Evolutionary conservation across 2,329 filamentous ascomycete species (phyloP), one percentile per base, ranked within the genome.

Genomic region (Fusarium nygamai): DNA sequence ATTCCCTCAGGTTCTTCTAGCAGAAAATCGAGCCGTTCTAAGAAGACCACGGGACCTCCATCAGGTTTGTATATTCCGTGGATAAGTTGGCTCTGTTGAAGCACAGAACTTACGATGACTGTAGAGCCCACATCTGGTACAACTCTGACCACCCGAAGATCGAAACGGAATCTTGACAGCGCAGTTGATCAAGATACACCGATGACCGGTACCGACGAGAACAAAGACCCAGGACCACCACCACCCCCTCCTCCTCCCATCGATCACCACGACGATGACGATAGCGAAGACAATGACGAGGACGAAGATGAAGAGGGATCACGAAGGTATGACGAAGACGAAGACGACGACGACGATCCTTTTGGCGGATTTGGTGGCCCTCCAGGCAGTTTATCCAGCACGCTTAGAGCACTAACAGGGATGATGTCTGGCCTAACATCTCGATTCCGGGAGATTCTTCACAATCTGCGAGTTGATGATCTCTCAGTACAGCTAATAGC

Each of bases 401-500:
- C 95, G 20, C 88, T 99, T 24, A 89, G 96, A 80, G 95, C 95
- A 24, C 85, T 99, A 74, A 97, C 92, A 61, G 95, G 95, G 72
- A 97, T 98, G 89, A 96, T 98, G 89, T 93, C 94, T 6, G 93
- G 95, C 44, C 91, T 96, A 67, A 92, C 94, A 29, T 88, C 91
- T 44, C 91, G 95, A 73, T 86, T 99, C 57, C 90, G 96, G 64
- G 93, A 94, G 67, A 92, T 95, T 59, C 85, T 96, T 70, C 88
- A 85, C 82, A 94, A 92, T 76, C 85, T 99, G 66, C 92, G 92
- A 74, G 91, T 93, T 78, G 96, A 95, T 80, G 94, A 96, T 53
- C 94, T 98, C 73, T 95, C 95, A 1, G 85, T 96, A 44, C 97
- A 99, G 84, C 87, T 98, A 75, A 95, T 98, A 79, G 96, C 96